Evolutionary conservation across 1,139 yeast species (phyloP), one percentile per base, ranked within the genome.

Genomic region (Zygoascus meyerae): DNA sequence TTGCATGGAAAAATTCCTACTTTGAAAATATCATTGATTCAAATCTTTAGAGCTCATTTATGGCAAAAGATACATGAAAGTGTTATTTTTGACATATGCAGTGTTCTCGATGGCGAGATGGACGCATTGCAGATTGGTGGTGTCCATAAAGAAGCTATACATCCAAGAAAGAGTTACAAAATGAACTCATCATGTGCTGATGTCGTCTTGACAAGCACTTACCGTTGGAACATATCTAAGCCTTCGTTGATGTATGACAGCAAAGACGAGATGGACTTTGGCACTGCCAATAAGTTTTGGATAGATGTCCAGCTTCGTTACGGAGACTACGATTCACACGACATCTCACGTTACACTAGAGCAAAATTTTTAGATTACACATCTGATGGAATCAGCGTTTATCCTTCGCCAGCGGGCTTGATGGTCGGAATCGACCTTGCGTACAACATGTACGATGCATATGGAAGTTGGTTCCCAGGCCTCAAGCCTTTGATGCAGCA

Each of bases 51-150:
- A 49, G 97, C 98, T 0, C 99, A 94, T 71, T 77, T 94, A 61
- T 94, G 99, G 99, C 99, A 94, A 63, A 94, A 94, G 67, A 94
- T 94, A 47, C 99, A 94, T 63, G 99, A 94, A 66, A 83, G 95
- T 65, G 75, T 94, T 42, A 96, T 94, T 2, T 87, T 87, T 63
- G 98, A 92, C 71, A 61, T 92, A 34, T 89, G 96, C 60, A 97
- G 90, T 62, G 94, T 90, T 12, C 70, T 94, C 32, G 98, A 94
- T 62, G 82, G 83, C 47, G 96, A 92, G 61, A 71, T 87, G 63
- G 95, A 86, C 58, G 81, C 83, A 3, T 68, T 94, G 36, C 92
- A 83, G 55, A 82, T 92, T 52, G 97, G 87, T 54, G 73, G 78
- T 45, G 97, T 94, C 9, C 89, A 84, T 49, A 92, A 92, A 63